phyloP scores from a whole-genome alignment of 495 filamentous ascomycete genomes.

The Thermochaetoides thermophila region DNA sequence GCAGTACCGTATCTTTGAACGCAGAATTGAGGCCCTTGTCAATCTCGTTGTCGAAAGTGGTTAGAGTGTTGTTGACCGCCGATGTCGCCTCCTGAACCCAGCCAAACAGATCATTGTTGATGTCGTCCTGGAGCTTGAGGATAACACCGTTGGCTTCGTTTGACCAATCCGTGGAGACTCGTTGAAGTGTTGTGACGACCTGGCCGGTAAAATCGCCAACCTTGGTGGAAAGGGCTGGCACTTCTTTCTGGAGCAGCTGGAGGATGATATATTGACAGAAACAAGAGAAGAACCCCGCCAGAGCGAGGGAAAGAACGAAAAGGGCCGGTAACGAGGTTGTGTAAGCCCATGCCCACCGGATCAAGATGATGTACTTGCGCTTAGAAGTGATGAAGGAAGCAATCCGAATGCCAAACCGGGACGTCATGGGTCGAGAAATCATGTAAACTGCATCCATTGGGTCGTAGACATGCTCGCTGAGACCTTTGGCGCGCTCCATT shows the following conservation, averaged over 20 bases:
- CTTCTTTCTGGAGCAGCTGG: conserved; percentile 52
- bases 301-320: conserved; percentile 69
- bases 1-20: conserved; percentile 68
- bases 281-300: conserved; percentile 75
- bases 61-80: conserved; percentile 75
- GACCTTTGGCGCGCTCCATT: conserved; percentile 49
- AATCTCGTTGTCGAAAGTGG: conserved; percentile 62
- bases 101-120: conserved; percentile 75
- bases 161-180: conserved; percentile 66
- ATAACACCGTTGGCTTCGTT: conserved; percentile 61
- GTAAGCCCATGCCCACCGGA: conserved; percentile 80
- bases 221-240: conserved; percentile 58
- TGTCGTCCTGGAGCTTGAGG: conserved; percentile 44
- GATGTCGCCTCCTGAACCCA: conserved; percentile 74
- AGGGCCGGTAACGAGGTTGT: conserved; percentile 70
- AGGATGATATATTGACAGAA: conserved; percentile 76
- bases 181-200: conserved; percentile 56
- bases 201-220: conserved; percentile 71
- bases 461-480: conserved; percentile 51
- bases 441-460: conserved; percentile 85
- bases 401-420: conserved; percentile 53
- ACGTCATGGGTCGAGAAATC: conserved; percentile 60
- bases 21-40: conserved; percentile 51
- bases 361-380: conserved; percentile 50
- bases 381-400: conserved; percentile 35